A percentile compares a stretch with the other conserved stretches of the same genome.
Conservation (phyloP, 495 filamentous ascomycete genomes). For the Penicillium canescens region DNA sequence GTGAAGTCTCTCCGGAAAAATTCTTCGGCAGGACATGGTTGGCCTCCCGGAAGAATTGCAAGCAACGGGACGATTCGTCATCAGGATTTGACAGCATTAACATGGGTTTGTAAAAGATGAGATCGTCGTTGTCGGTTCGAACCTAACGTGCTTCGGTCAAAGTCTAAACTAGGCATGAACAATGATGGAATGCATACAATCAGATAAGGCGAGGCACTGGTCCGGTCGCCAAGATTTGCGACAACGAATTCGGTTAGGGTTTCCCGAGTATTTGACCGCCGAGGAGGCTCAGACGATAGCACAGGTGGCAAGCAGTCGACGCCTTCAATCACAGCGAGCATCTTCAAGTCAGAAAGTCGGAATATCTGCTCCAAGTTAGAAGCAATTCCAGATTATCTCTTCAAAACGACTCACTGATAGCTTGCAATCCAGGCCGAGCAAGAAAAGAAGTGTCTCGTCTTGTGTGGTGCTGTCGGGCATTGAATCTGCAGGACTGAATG, state of each 20-base stretch:
- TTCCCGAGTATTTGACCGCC: slow-evolving; percentile 69
- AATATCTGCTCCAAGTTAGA: slow-evolving; percentile 35
- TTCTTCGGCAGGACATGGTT: slow-evolving; percentile 58
- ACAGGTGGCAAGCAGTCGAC: slow-evolving; percentile 77
- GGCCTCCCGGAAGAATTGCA: slow-evolving; percentile 78
- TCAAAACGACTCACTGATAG: slow-evolving; percentile 61
- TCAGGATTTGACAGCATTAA: slow-evolving; percentile 31
- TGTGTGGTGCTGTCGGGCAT: slow-evolving; percentile 41
- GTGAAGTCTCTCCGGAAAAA: slow-evolving; percentile 31
- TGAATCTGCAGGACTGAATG: slow-evolving; percentile 47
- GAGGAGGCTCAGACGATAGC: slow-evolving; percentile 69
- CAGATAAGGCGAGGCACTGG: slow-evolving; percentile 70
- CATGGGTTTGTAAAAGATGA: slow-evolving; percentile 86
- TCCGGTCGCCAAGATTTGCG: slow-evolving; percentile 78
- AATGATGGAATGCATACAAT: slow-evolving; percentile 55
- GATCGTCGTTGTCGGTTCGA: slow-evolving; percentile 75
- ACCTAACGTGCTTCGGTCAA: slow-evolving; percentile 48
- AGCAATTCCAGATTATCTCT: not conserved
- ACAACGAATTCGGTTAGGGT: slow-evolving; percentile 74
- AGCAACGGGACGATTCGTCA: slow-evolving; percentile 32
- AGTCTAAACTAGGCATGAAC: not conserved
- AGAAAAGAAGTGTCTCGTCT: slow-evolving; percentile 64
- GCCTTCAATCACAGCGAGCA: slow-evolving; percentile 53
- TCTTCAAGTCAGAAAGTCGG: slow-evolving; percentile 36
- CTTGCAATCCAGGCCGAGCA: slow-evolving; percentile 68